Conservation (phyloP, 1,284 basidiomycete genomes). For the Malassezia japonica region DNA sequence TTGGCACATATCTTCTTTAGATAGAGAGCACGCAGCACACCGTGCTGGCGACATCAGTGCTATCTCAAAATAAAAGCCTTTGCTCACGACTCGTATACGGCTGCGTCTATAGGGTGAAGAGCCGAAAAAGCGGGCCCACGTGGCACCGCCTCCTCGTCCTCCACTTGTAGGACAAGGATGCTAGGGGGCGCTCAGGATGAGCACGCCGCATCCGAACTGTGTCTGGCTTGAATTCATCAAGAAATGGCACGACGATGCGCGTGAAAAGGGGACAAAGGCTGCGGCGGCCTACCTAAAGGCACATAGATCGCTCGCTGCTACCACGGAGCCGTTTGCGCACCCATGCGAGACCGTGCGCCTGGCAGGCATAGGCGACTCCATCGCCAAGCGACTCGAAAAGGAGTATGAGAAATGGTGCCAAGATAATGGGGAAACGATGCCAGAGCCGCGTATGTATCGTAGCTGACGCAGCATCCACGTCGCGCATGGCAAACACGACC, state of each 20-base stretch:
- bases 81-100: too few species aligned
- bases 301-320: constrained; percentile 24
- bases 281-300: constrained; percentile 32
- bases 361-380: constrained; percentile 32
- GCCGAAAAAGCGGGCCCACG: too few species aligned
- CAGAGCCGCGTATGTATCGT: constrained; percentile 17
- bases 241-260: constrained; percentile 33
- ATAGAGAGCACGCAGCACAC: background rate
- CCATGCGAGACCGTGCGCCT: constrained; percentile 35
- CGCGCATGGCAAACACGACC: background rate
- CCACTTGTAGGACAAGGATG: too few species aligned
- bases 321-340: constrained; percentile 28
- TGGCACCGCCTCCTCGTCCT: too few species aligned
- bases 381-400: constrained; percentile 30
- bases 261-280: constrained; percentile 27
- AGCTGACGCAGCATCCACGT: background rate
- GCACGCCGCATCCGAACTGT: background rate
- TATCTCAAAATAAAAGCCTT: background rate
- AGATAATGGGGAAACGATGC: constrained; percentile 22
- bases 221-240: constrained; percentile 35
- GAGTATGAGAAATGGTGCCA: constrained; percentile 32
- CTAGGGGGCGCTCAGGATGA: background rate
- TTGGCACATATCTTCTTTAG: constrained; percentile 9
- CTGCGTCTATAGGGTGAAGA: too few species aligned
- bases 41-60: background rate